A percentile compares a stretch with the other conserved stretches of the same genome.
Evolutionary conservation across 2,329 filamentous ascomycete genomes (phyloP).

Genomic region (Sporothrix mexicana): DNA sequence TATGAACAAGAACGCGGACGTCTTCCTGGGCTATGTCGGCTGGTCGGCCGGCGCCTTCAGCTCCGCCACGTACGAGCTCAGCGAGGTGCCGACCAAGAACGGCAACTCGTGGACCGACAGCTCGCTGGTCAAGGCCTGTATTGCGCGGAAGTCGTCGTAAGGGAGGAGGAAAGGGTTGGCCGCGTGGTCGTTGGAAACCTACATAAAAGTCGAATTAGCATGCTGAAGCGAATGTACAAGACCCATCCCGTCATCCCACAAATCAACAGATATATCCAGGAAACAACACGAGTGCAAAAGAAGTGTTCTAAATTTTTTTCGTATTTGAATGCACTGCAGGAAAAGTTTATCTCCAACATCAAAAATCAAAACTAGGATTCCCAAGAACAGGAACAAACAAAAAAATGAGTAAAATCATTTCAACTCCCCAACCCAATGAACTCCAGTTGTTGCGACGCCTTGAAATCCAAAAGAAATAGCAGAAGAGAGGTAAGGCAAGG

Average conservation of each 20-base stretch:
- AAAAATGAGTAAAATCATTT: constrained; percentile 14
- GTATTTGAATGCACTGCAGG: constrained; percentile 18
- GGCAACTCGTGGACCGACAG: constrained; percentile 38
- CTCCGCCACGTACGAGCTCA: constrained; percentile 40
- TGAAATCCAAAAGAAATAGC: constrained; percentile 13
- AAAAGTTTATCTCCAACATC: constrained; percentile 10
- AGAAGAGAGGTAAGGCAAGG: neutral
- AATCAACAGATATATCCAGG: neutral
- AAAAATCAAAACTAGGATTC: neutral
- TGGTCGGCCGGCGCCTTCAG: constrained; percentile 42
- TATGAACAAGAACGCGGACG: constrained; percentile 44
- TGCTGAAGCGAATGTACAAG: too few species aligned
- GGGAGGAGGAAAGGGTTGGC: too few species aligned
- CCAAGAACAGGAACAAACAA: constrained; percentile 17
- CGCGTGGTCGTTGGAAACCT: too few species aligned
- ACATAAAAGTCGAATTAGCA: too few species aligned
- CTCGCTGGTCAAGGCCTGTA: constrained; percentile 35
- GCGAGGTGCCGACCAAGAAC: constrained; percentile 41
- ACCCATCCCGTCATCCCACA: too few species aligned
- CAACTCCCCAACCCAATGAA: constrained; percentile 16
- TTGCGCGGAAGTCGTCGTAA: constrained; percentile 30
- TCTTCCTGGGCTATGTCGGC: constrained; percentile 42
- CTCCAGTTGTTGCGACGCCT: constrained; percentile 24
- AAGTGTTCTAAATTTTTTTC: constrained; percentile 14
- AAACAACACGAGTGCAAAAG: neutral